Base-by-base conservation (phyloP, 345 rosid genomes). In the Sisymbrium irio region DNA sequence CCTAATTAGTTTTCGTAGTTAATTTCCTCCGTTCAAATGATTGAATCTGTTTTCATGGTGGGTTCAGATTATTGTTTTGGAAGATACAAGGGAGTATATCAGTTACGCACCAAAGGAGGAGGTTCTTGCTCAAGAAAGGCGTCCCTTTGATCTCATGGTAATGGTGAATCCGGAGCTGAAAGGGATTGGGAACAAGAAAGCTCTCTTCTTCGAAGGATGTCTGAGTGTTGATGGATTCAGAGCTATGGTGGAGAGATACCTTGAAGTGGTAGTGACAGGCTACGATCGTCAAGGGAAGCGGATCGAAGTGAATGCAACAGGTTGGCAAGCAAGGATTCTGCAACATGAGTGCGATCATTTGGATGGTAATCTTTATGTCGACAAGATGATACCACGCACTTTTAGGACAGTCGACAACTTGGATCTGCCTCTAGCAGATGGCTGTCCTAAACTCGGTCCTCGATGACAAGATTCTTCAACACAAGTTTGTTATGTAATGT, bases 271-370 rank as follows among this genome's bases (percentile, higher is more conserved):
- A 75, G 98, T 91, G 41, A 78, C 84, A 5, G 98, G 98, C 41
- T 83, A 84, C 49, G 85, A 45, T 71, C 92, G 87, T 8, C 81
- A 83, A 58, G 93, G 95, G 7, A 73, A 87, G 54, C 79, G 72
- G 25, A 84, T 94, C 20, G 78, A 82, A 82, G 86, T 91, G 51
- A 83, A 83, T 67, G 96, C 98, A 68, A 87, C 90, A 0, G 98
- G 98, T 37, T 91, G 98, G 97, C 93, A 88, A 70, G 96, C 97
- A 0, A 91, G 97, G 37, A 88, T 94, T 45, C 67, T 94, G 72
- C 97, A 94, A 65, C 98, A 94, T 4, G 98, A 94, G 39, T 94
- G 89, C 42, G 93, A 94, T 78, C 98, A 94, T 86, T 81, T 91
- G 74, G 91, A 86, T 41, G 98, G 98, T 80, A 84, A 82, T 69